phyloP scores from a whole-genome alignment of 2,329 filamentous ascomycete species.

The Colletotrichum aenigma region DNA sequence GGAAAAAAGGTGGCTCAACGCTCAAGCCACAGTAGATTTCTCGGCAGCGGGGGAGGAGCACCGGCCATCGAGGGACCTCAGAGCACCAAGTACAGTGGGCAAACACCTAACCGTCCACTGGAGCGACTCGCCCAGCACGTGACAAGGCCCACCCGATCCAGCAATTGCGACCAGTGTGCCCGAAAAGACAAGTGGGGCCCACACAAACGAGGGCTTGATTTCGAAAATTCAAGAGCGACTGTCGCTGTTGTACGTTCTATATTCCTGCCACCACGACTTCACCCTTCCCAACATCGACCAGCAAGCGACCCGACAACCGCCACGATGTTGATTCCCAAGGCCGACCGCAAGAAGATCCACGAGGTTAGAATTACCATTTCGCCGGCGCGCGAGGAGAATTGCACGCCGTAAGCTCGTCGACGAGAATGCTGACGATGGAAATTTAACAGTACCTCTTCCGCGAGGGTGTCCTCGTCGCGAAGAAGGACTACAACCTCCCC shows the following conservation, averaged over 20 bases:
- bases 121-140: background rate
- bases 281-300: slow-evolving; percentile 55
- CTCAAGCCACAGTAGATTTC: background rate
- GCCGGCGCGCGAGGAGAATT: background rate
- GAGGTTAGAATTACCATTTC: slow-evolving; percentile 51
- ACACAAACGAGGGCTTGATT: slow-evolving; percentile 23
- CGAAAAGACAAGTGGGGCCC: background rate
- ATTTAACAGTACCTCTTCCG: slow-evolving; percentile 86
- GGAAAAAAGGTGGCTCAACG: background rate
- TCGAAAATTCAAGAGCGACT: slow-evolving; percentile 34
- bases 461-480: slow-evolving; percentile 90
- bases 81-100: background rate
- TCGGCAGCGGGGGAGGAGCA: background rate
- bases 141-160: background rate
- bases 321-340: slow-evolving; percentile 98
- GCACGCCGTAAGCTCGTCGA: background rate
- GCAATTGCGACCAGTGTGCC: background rate
- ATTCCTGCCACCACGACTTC: slow-evolving; percentile 40
- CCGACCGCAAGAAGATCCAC: slow-evolving; percentile 99
- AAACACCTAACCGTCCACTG: background rate
- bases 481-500: slow-evolving; percentile 98
- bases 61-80: background rate
- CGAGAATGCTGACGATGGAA: slow-evolving; percentile 23
- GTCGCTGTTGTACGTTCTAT: slow-evolving; percentile 2
- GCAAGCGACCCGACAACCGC: slow-evolving; percentile 45